phyloP scores from a whole-genome alignment of 805 yeast species.

The Yarrowia sp. region DNA sequence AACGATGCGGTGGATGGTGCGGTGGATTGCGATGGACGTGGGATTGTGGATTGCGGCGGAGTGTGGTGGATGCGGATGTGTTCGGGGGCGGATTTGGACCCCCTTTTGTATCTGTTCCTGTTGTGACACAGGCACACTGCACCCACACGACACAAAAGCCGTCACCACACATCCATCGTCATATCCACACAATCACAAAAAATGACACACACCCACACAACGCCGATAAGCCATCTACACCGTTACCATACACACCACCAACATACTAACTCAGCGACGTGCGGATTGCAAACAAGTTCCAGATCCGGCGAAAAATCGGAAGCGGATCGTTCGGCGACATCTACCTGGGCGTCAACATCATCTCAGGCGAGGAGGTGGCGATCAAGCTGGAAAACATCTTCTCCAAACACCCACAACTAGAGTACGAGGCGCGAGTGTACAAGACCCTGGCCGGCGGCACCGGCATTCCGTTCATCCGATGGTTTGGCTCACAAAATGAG shows the following conservation, averaged over 20 bases:
- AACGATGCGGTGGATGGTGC: not conserved
- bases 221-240: no score
- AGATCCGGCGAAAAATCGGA: slow-evolving; percentile 93
- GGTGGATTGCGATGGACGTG: no score
- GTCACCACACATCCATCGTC: no score
- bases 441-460: slow-evolving; percentile 93
- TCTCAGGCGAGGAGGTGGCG: slow-evolving; percentile 97
- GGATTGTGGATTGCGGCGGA: no score
- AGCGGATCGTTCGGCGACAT: slow-evolving; percentile 98
- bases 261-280: slow-evolving; percentile 51
- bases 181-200: no score
- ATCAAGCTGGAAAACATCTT: slow-evolving; percentile 85
- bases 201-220: no score
- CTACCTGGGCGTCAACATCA: slow-evolving; percentile 83
- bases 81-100: no score
- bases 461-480: slow-evolving; percentile 94
- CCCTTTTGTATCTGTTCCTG: no score
- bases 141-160: no score
- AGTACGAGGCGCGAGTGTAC: slow-evolving; percentile 94
- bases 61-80: no score
- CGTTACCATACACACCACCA: no score
- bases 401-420: slow-evolving; percentile 95
- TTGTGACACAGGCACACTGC: no score
- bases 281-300: slow-evolving; percentile 89
- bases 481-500: slow-evolving; percentile 96